Evolutionary conservation across 2,329 filamentous ascomycete genomes (phyloP), one percentile per base, ranked within the genome.

Genomic region (Paracamarosporium sp.): DNA sequence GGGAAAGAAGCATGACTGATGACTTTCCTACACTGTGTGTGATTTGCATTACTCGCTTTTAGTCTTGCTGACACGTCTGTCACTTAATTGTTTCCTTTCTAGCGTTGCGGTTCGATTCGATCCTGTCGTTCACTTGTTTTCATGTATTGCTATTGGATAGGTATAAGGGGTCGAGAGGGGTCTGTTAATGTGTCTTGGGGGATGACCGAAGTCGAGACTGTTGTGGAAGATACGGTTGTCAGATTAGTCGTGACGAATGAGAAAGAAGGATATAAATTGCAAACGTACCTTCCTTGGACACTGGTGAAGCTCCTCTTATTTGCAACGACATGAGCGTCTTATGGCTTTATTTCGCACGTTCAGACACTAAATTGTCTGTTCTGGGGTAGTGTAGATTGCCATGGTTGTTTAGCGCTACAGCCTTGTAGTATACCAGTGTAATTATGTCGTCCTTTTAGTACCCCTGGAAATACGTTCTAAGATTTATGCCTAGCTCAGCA

Each of bases 201-300:
- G 1, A 43, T 20, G 28, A 35, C 13, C 20, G 35, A 20, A 15
- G 24, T 9, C 44, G 43, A 36, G 28, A 30, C 25, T 51, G 41
- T 13, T 45, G 17, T 47, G 24, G 9, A 17, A 50, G 46, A 50
- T 38, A 50, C 22, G 13, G 4, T 51, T 56, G 60, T 62, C 60
- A 63, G 46, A 64, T 58, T 65, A 63, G 64, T 58, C 44, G 44
- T 28, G 46, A 46, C 51, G 58, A 60, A 64, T 65, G 50, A 60
- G 64, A 67, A 64, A 67, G 52, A 67, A 67, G 59, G 43, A 63
- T 57, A 35, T 58, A 65, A 68, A 70, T 66, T 68, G 64, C 41
- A 20, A 50, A 56, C 57, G n/a, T 6, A 11, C 15, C 9, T 31
- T 30, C 5, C 22, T 20, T 4, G 17, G 43, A 12, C 25, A 20